phyloP scores from a whole-genome alignment of 768 basidiomycete species.

The Trametes cinnabarina region DNA sequence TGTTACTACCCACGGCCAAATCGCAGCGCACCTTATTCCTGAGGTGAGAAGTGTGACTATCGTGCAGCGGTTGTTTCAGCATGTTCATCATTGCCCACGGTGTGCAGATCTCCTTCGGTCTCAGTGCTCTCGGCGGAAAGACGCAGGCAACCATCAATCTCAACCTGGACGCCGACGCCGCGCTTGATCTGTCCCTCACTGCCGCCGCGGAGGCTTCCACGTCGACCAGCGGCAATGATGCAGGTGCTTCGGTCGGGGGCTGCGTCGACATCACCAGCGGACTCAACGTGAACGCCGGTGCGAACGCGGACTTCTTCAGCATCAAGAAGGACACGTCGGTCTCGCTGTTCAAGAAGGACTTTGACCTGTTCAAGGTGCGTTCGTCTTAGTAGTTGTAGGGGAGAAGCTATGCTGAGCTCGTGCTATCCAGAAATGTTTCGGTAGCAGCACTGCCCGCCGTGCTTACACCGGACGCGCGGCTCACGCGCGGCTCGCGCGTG shows the following conservation, averaged over 20 bases:
- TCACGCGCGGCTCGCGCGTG: background rate
- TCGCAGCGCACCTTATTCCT: slow-evolving; percentile 51
- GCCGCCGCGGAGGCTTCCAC: background rate
- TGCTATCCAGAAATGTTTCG: slow-evolving; percentile 20
- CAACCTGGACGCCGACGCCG: slow-evolving; percentile 34
- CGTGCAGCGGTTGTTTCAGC: background rate
- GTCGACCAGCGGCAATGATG: slow-evolving; percentile 10
- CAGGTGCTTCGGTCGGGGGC: slow-evolving; percentile 15
- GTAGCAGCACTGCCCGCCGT: slow-evolving; percentile 11
- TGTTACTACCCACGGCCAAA: slow-evolving; percentile 39
- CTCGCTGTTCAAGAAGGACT: slow-evolving; percentile 22
- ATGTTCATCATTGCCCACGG: background rate
- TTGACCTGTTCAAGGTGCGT: slow-evolving; percentile 26
- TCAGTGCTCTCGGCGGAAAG: slow-evolving; percentile 38
- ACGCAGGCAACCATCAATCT: slow-evolving; percentile 42
- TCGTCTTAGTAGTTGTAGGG: background rate
- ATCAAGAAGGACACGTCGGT: slow-evolving; percentile 20
- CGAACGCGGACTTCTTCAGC: slow-evolving; percentile 24
- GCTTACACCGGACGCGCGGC: slow-evolving; percentile 8
- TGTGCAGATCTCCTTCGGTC: slow-evolving; percentile 39
- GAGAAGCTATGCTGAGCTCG: background rate
- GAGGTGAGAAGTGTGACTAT: slow-evolving; percentile 17
- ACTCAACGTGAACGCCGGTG: slow-evolving; percentile 21
- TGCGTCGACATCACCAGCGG: slow-evolving; percentile 25
- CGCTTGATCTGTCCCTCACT: slow-evolving; percentile 28